Evolutionary conservation across 495 filamentous ascomycete species (phyloP).

Genomic region (Polyplosphaeria fusca): DNA sequence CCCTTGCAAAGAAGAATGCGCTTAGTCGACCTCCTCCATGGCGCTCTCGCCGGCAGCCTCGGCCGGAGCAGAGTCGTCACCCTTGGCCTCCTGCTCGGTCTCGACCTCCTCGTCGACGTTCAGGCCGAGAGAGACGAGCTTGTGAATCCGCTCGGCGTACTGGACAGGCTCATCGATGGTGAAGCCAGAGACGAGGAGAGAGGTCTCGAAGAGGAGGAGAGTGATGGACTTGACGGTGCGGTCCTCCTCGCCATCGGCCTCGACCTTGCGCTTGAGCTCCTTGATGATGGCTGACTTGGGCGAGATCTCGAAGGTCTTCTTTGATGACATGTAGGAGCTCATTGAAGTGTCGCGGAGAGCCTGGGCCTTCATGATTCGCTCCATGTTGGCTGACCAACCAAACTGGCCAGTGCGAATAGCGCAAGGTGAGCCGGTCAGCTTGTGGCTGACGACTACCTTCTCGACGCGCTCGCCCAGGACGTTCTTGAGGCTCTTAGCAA

Average conservation of each 20-base stretch:
- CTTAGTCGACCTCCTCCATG: conserved; percentile 75
- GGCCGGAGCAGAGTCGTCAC: conserved; percentile 55
- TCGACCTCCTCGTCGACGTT: conserved; percentile 93
- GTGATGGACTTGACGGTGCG: conserved; percentile 98
- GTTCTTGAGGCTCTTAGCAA: conserved; percentile 97
- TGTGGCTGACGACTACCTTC: conserved; percentile 99
- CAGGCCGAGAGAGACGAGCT: conserved; percentile 91
- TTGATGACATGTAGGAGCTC: conserved; percentile 99
- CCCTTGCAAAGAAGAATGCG: conserved; percentile 22
- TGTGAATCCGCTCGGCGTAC: conserved; percentile 98
- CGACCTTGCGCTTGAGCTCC: conserved; percentile 97
- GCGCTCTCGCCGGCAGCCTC: conserved; percentile 61
- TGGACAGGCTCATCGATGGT: conserved; percentile 97
- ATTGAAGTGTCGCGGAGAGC: conserved; percentile 99
- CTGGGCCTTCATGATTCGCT: conserved; percentile 99
- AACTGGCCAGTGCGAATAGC: conserved; percentile 99
- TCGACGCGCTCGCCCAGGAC: conserved; percentile 98
- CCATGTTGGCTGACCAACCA: conserved; percentile 99
- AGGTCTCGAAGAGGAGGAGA: conserved; percentile 96
- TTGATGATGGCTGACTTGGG: conserved; percentile 96
- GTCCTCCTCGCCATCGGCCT: conserved; percentile 94
- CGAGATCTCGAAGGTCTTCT: conserved; percentile 99
- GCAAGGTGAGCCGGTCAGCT: conserved; percentile 91
- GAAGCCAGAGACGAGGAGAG: conserved; percentile 96
- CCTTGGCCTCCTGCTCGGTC: conserved; percentile 59